Evolutionary conservation across 2,329 filamentous ascomycete genomes (phyloP), one percentile per base, ranked within the genome.

Genomic region (Trichophyton benhamiae): DNA sequence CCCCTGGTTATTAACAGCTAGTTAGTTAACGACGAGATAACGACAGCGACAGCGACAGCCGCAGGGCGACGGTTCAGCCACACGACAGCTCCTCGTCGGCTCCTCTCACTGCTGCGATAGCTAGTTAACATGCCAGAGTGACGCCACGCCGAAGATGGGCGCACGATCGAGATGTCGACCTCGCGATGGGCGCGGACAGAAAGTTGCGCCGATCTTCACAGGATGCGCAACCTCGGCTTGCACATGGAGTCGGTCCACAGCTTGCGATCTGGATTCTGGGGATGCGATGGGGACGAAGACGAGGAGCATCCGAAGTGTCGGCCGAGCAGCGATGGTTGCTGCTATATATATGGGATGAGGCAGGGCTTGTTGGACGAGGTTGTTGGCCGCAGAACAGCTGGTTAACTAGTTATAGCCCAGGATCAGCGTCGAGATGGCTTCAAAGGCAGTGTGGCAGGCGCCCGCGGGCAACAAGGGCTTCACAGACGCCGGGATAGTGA

Each of bases 401-500:
- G 20, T 20, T 20, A 20, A 20, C 20, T 38, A 38, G 22, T 25
- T 25, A 25, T 13, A 38, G 33, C 33, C 13, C 33, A 11, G 33
- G 33, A 38, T 38, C 8, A 38, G 8, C 33, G 3, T 36, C 49
- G n/a, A 17, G 20, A 58, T 42, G 57, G 57, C 57, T 58, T 27
- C 41, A 58, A 27, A 15, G 13, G 57, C 15, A 17, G n/a, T 8
- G 17, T 42, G 33, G 57, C 41, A 44, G 57, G 41, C 55, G 55
- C 41, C 41, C 5, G 36, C 22, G 3, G 70, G 78, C 15, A 82
- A 82, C 63, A 76, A 77, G 59, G 75, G 79, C 64, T 78, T 79
- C 63, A 79, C 78, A 6, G 74, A 78, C 63, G 78, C 80, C 0
- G 77, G 79, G 2, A 80, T 83, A 0, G 77, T 83, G 7, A 83